Evolutionary conservation across 331 rosid species (phyloP).

Genomic region (Rosa hybrid): DNA sequence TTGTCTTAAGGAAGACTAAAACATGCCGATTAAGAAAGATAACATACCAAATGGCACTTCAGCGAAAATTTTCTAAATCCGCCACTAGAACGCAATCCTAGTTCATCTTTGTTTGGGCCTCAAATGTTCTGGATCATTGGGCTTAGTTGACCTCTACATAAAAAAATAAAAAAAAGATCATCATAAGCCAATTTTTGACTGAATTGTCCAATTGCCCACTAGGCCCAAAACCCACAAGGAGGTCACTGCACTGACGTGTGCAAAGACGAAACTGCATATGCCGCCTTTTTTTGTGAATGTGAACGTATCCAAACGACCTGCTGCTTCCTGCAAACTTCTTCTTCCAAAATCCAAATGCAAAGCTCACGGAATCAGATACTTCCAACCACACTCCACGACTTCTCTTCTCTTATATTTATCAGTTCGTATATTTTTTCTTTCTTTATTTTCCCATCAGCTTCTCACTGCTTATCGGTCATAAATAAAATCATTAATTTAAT

Average conservation of each 20-base stretch:
- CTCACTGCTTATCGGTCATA: background rate
- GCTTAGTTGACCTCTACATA: background rate
- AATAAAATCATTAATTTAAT: background rate
- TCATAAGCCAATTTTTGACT: background rate
- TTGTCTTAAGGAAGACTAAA: too few species aligned
- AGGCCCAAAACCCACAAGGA: background rate
- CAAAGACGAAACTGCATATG: background rate
- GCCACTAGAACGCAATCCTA: too few species aligned
- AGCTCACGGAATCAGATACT: background rate
- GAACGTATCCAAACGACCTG: background rate
- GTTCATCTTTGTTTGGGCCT: background rate
- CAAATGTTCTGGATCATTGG: background rate
- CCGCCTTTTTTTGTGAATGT: background rate
- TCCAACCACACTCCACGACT: background rate
- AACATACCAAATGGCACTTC: background rate
- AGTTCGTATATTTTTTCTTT: background rate
- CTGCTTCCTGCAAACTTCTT: background rate
- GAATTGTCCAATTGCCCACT: background rate
- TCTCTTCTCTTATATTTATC: background rate
- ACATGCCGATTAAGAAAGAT: too few species aligned
- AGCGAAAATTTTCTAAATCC: too few species aligned
- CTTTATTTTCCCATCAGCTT: background rate
- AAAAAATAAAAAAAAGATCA: background rate
- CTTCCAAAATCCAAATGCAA: background rate
- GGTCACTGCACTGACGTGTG: background rate